Evolutionary conservation across 768 basidiomycete genomes (phyloP).

Genomic region (Russula compacta): DNA sequence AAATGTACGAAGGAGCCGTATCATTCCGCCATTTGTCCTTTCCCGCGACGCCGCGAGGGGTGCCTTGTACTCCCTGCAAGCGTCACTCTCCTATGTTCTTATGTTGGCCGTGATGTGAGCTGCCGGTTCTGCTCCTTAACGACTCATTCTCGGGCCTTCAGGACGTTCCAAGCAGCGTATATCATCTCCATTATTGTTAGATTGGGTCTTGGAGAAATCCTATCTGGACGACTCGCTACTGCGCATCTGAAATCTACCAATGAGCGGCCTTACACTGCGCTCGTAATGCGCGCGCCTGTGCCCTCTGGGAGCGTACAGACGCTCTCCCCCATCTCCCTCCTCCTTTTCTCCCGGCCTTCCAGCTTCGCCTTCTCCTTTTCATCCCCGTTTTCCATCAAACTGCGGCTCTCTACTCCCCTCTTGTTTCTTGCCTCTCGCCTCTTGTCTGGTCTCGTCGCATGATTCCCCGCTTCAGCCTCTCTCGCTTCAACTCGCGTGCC

Average conservation of each 20-base stretch:
- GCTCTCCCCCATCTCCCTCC: too few species aligned
- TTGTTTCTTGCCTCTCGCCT: too few species aligned
- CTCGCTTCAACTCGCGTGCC: too few species aligned
- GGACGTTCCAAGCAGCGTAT: constrained; percentile 79
- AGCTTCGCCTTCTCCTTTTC: too few species aligned
- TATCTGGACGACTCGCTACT: constrained; percentile 50
- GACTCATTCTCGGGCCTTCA: constrained; percentile 26
- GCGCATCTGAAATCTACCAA: neutral
- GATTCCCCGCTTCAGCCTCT: too few species aligned
- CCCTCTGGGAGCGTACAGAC: too few species aligned
- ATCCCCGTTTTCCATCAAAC: too few species aligned
- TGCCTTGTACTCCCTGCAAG: constrained; percentile 50
- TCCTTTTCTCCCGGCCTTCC: too few species aligned
- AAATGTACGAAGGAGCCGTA: constrained; percentile 26
- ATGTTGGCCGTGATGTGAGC: constrained; percentile 80
- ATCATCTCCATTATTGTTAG: constrained; percentile 66
- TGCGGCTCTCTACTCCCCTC: too few species aligned
- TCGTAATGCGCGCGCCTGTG: too few species aligned
- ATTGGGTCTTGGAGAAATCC: constrained; percentile 61
- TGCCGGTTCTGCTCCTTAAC: neutral
- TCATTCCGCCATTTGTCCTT: constrained; percentile 53
- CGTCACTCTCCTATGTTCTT: constrained; percentile 53
- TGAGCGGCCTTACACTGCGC: too few species aligned
- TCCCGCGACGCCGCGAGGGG: constrained; percentile 68
- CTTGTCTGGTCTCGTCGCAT: too few species aligned